Evolutionary conservation across 2,329 filamentous ascomycete species (phyloP), one percentile per base, ranked within the genome.

Genomic region (Hypoxylon sp.): DNA sequence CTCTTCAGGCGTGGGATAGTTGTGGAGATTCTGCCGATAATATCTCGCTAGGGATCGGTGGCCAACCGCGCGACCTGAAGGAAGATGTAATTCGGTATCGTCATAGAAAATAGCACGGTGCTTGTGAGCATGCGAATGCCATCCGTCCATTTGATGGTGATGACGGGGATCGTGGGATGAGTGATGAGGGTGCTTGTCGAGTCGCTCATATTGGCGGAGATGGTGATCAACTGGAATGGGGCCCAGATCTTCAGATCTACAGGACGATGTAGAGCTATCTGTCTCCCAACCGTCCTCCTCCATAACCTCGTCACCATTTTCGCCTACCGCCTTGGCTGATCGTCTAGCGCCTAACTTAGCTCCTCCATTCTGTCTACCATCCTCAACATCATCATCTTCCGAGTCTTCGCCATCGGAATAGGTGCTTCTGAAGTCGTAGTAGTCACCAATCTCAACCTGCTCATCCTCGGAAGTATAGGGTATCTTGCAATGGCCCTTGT

Each of bases 401-500:
- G 87, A 88, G 1, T 89, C 87, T 14, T 88, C 92, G 10, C 86
- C 89, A 75, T 98, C 96, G 0, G 94, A 96, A 80, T 99, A 99
- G 1, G 96, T 97, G 81, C 92, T 93, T 72, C 93, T 88, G 86
- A 99, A 99, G 78, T 99, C 96, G 81, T 99, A 99, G 80, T 93
- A 98, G 72, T 98, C 93, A 63, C 96, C 96, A 76, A 99, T 93
- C 62, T 97, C 94, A 31, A 98, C 87, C 82, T 98, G 94, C 77
- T 98, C 94, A 37, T 92, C 91, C 78, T 98, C 93, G 0, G 90
- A 91, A 57, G 91, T 90, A 79, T 95, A 99, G 0, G 94, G 94
- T 74, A 99, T 97, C 87, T 94, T 97, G 86, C 95, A 98, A 81
- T 99, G 96, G 0, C 94, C 92, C 78, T 94, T 95, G 79, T 99